Base-by-base conservation (phyloP, 768 basidiomycete genomes). In the Pisolithus albus region DNA sequence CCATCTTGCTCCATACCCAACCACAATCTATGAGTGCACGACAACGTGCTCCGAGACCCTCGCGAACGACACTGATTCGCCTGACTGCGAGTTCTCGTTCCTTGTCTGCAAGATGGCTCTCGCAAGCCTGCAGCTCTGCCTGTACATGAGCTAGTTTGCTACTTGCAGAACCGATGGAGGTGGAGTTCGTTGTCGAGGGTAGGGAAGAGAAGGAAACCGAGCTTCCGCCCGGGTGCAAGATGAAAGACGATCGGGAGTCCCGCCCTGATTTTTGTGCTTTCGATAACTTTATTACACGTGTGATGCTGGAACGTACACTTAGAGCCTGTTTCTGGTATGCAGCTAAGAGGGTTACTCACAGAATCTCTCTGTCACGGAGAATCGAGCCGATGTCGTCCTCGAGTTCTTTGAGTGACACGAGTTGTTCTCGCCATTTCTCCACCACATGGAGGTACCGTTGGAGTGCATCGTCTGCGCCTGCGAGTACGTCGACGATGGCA, bases 121-220 rank as follows among this genome's bases (percentile, higher is more conserved):
- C 89, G 64, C 90, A 92, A 8, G 87, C 90, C 59, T 89, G 88
- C 18, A 92, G 72, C 56, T 91, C 86, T 0, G 83, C 71, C 56
- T 91, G 89, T 0, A 88, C 87, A 2, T 79, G 69, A 0, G 72
- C 71, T 7, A 88, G 74, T 60, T 87, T 88, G 16, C 68, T 43
- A 40, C 54, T 67, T 30, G 62, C 55, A 16, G 48, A 54, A 19
- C 59, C 56, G 21, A 59, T 51, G 18, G 55, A 32, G 28, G 59
- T 52, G 51, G 59, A 62, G 56, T 64, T 34, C 34, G 34, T 62
- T 18, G 64, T 56, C 2, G 73, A 71, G 0, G 66, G 61, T 16
- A 76, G 59, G 13, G 75, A 74, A 32, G 77, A 61, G 11, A 75
- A 70, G 3, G 78, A 76, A 11, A 75, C 69, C 0, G 81, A 77